A percentile compares a stretch with the other conserved stretches of the same genome.
phyloP scores from a whole-genome alignment of 495 filamentous ascomycete species.

The Aspergillus nidulans region DNA sequence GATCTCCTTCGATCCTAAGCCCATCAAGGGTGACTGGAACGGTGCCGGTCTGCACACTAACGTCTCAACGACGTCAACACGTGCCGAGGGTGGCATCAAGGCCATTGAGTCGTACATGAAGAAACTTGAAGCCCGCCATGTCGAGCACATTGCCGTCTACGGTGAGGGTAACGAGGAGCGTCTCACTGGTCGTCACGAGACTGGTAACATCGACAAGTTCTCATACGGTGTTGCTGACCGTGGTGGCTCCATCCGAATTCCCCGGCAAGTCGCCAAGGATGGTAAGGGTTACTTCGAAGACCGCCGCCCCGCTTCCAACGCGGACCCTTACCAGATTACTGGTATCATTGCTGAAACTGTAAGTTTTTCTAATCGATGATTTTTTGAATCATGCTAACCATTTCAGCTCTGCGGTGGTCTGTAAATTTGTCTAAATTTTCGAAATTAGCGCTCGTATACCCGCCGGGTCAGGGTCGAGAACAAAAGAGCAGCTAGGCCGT shows the following conservation, averaged over 20 bases:
- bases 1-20: conserved; percentile 96
- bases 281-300: conserved; percentile 99
- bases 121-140: conserved; percentile 83
- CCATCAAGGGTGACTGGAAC: conserved; percentile 99
- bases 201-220: conserved; percentile 89
- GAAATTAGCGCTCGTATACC: conserved; percentile 48
- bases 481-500: conserved; percentile 41
- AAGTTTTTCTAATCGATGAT: conserved; percentile 5
- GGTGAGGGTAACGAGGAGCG: conserved; percentile 89
- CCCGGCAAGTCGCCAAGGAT: conserved; percentile 82
- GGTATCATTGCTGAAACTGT: conserved; percentile 84
- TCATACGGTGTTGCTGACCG: conserved; percentile 94
- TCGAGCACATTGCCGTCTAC: conserved; percentile 96
- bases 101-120: conserved; percentile 79
- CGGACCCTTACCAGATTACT: conserved; percentile 94
- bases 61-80: conserved; percentile 84
- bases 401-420: conserved; percentile 40
- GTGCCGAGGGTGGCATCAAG: conserved; percentile 92
- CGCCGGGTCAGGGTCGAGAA: conserved; percentile 43
- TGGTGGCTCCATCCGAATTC: conserved; percentile 90
- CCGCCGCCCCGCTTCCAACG: conserved; percentile 89
- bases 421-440: conserved; percentile 31
- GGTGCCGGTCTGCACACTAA: conserved; percentile 97
- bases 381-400: conserved; percentile 2
- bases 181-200: conserved; percentile 95